phyloP scores from a whole-genome alignment of 2,329 filamentous ascomycete species.

The Xylaria hypoxylon region DNA sequence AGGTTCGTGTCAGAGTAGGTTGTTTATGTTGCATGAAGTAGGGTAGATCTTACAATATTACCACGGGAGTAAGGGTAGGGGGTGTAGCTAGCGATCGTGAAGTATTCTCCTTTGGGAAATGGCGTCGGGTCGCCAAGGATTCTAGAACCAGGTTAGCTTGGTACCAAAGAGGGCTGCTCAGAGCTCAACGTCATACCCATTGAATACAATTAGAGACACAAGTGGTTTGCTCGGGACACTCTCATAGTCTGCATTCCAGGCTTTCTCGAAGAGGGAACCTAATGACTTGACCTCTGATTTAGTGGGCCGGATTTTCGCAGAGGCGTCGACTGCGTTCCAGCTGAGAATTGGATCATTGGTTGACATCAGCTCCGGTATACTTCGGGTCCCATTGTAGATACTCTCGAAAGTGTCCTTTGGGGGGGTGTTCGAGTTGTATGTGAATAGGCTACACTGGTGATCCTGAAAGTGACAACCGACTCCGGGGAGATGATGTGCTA shows the following conservation, averaged over 20 bases:
- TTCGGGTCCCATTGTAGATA: not conserved
- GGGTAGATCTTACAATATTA: conserved; percentile 10
- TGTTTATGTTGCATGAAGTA: too few species aligned
- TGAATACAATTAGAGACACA: not conserved
- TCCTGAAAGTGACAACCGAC: not conserved
- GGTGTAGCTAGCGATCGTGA: conserved; percentile 17
- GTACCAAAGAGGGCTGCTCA: too few species aligned
- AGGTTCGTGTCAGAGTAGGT: not conserved
- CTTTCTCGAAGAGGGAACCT: too few species aligned
- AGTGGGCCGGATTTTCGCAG: not conserved
- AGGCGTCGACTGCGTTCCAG: not conserved
- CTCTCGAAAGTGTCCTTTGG: not conserved
- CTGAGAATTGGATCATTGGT: not conserved
- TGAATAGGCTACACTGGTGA: not conserved
- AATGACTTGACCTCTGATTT: too few species aligned
- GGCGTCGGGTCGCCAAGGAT: too few species aligned
- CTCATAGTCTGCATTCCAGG: too few species aligned
- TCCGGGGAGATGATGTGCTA: not conserved
- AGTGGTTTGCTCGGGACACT: conserved; percentile 6
- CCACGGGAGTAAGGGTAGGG: conserved; percentile 32
- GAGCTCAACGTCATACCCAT: not conserved
- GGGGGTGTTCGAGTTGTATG: not conserved
- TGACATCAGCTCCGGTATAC: not conserved
- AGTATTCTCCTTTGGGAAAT: conserved; percentile 9
- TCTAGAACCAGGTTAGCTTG: too few species aligned